Conservation (phyloP, 2,329 filamentous ascomycete genomes). For the Penicillium corylophilum region DNA sequence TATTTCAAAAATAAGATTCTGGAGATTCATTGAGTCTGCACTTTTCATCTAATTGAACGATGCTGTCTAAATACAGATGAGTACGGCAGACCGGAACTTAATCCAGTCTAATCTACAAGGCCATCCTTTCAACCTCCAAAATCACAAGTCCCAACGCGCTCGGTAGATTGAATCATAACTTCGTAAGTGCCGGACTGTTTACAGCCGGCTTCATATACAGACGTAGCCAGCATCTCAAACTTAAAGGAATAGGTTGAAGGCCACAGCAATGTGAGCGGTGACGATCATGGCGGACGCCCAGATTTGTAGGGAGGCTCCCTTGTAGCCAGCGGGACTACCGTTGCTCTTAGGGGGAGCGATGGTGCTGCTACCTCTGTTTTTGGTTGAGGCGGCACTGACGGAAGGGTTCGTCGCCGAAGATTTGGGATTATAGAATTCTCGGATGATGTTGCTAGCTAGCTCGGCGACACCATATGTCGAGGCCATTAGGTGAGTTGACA, state of each 20-base stretch:
- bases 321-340: not conserved
- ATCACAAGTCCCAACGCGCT: not conserved
- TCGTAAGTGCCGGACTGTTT: not conserved
- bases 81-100: too few relatives aligned
- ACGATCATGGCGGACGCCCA: not conserved
- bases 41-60: too few relatives aligned
- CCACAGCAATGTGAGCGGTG: not conserved
- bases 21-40: too few relatives aligned
- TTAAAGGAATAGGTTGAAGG: not conserved
- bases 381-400: not conserved
- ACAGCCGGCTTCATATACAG: not conserved
- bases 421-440: constrained; percentile 13
- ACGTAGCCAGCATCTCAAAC: not conserved
- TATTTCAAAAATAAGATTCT: too few relatives aligned
- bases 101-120: not conserved
- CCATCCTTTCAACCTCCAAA: not conserved
- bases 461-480: constrained; percentile 37
- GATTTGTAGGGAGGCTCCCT: not conserved
- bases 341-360: not conserved
- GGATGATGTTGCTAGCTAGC: constrained; percentile 29
- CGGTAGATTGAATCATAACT: not conserved
- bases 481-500: constrained; percentile 36
- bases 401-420: not conserved
- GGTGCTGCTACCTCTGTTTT: not conserved
- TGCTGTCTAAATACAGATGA: too few relatives aligned